phyloP scores from a whole-genome alignment of 495 filamentous ascomycete species.

The Oidiodendron maius region DNA sequence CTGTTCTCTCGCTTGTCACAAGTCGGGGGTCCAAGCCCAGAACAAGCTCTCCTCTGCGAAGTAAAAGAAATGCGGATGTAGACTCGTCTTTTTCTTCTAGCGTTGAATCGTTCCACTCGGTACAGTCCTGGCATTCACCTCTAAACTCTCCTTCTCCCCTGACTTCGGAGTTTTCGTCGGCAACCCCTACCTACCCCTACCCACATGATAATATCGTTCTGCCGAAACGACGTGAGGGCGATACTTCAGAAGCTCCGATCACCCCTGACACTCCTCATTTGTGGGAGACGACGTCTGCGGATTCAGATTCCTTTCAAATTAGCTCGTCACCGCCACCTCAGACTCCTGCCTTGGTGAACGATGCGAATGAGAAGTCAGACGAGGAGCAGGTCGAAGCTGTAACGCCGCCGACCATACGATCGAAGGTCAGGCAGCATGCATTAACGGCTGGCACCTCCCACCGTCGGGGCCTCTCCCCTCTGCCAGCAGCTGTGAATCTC shows the following conservation, averaged over 20 bases:
- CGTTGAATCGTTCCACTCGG: conserved; percentile 44
- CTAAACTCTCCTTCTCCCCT: conserved; percentile 43
- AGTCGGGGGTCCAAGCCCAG: conserved; percentile 25
- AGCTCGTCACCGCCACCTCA: conserved; percentile 50
- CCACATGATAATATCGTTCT: conserved; percentile 28
- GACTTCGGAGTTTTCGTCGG: conserved; percentile 33
- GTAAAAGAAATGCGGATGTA: conserved; percentile 28
- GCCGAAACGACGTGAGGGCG: conserved; percentile 25
- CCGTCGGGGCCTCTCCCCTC: conserved; percentile 60
- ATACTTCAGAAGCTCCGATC: conserved; percentile 36
- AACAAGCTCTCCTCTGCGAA: conserved; percentile 15
- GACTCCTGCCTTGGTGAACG: conserved; percentile 27
- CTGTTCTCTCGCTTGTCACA: conserved; percentile 28
- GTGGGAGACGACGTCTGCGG: conserved; percentile 29
- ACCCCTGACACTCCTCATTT: conserved; percentile 27
- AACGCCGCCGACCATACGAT: conserved; percentile 37
- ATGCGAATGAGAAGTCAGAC: conserved; percentile 26
- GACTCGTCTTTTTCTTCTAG: conserved; percentile 31
- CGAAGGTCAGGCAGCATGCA: conserved; percentile 38
- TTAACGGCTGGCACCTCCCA: conserved; percentile 45
- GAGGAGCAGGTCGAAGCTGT: conserved; percentile 32
- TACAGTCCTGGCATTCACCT: conserved; percentile 54
- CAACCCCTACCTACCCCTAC: conserved; percentile 27
- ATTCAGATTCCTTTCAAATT: conserved; percentile 24
- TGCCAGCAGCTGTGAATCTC: conserved; percentile 61